These are phyloP conservation scores for Stylosanthes scabra DNA, from an alignment of 331 rosid species.

Conservation along the genomic window DNA sequence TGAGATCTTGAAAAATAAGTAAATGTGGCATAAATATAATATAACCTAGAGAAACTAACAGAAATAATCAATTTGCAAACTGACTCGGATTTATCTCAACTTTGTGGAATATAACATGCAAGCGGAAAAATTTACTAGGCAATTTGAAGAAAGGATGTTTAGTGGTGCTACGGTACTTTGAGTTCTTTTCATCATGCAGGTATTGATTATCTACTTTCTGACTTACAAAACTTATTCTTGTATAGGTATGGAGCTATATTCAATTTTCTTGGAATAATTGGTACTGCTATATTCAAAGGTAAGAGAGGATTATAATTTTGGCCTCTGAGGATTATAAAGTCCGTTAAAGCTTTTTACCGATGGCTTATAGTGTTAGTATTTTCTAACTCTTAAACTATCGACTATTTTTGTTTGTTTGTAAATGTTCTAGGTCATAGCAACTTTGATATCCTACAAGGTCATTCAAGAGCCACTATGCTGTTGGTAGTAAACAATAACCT, in stretches of 20 bases:
- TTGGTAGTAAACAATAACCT: slow-evolving; percentile 89
- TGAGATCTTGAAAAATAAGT: slow-evolving; percentile 30
- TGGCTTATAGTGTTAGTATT: slow-evolving; percentile 14
- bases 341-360: background rate
- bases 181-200: background rate
- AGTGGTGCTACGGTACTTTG: slow-evolving; percentile 18
- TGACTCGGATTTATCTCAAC: slow-evolving; percentile 29
- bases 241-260: slow-evolving; percentile 94
- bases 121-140: slow-evolving; percentile 22
- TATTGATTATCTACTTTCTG: slow-evolving; percentile 39
- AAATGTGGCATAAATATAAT: slow-evolving; percentile 18
- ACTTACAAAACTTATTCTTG: slow-evolving; percentile 84
- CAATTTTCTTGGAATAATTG: slow-evolving; percentile 93
- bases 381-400: slow-evolving; percentile 32
- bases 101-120: slow-evolving; percentile 11
- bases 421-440: slow-evolving; percentile 75
- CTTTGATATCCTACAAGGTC: slow-evolving; percentile 93
- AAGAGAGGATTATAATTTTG: too few species aligned
- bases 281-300: slow-evolving; percentile 75
- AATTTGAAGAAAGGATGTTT: slow-evolving; percentile 31
- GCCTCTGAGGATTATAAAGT: too few species aligned
- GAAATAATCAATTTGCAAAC: slow-evolving; percentile 26
- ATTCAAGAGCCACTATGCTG: slow-evolving; percentile 90
- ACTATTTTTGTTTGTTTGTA: slow-evolving; percentile 28
- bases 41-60: slow-evolving; percentile 15